Evolutionary conservation across 768 basidiomycete genomes (phyloP).

Genomic region (Mycena kentingensis): DNA sequence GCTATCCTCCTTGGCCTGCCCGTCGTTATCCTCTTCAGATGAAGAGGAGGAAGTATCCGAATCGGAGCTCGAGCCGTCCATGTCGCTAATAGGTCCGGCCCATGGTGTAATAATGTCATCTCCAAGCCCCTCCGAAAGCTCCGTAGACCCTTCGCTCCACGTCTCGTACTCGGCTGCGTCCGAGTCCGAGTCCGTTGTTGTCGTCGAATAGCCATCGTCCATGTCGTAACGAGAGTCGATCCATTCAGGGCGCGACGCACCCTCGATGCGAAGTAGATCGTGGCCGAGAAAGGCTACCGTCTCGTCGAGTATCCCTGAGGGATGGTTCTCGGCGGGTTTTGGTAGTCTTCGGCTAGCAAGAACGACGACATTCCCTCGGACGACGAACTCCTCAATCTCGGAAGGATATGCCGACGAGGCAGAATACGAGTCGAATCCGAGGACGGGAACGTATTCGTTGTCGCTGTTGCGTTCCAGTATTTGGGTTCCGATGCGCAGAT

Average conservation of each 20-base stretch:
- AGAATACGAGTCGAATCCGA: neutral
- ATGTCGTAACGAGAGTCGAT: neutral
- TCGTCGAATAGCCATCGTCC: neutral
- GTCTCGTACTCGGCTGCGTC: constrained; percentile 20
- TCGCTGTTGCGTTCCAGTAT: constrained; percentile 1
- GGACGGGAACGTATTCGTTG: constrained; percentile 4
- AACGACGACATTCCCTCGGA: neutral
- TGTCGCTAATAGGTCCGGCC: constrained; percentile 15
- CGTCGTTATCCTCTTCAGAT: neutral
- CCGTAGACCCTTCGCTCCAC: constrained; percentile 25
- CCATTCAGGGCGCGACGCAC: neutral
- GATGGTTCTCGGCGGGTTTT: neutral
- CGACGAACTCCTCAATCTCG: constrained; percentile 12
- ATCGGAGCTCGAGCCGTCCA: constrained; percentile 7
- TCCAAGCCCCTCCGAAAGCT: constrained; percentile 9
- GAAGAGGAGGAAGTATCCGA: constrained; percentile 2
- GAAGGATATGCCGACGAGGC: neutral
- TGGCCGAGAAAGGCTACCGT: constrained; percentile 5
- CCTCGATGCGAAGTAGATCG: constrained; percentile 1
- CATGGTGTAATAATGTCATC: constrained; percentile 21
- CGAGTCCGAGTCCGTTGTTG: constrained; percentile 4
- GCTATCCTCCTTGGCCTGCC: constrained; percentile 1
- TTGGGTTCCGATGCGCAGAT: constrained; percentile 18
- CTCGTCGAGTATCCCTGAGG: constrained; percentile 6
- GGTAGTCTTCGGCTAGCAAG: neutral